Percentiles rank a stretch among this genome's conserved stretches.
Conservation (phyloP, 306 rosid species). For the Dicorynia guianensis region DNA sequence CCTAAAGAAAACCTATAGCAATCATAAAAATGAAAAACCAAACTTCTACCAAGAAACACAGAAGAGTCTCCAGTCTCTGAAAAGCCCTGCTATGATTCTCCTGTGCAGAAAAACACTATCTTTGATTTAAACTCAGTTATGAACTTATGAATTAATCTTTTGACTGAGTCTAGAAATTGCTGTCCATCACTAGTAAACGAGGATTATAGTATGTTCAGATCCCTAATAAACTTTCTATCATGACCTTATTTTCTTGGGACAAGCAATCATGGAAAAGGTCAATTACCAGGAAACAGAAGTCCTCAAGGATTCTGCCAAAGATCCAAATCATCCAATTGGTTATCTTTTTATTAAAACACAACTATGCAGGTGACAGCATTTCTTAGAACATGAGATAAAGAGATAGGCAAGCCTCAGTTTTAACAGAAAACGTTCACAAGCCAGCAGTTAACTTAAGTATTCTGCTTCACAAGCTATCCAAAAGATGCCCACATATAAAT, state of each 20-base stretch:
- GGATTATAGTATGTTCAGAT: neutral
- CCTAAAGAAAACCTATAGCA: neutral
- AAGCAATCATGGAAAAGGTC: neutral
- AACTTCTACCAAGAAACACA: neutral
- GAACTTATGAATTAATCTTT: neutral
- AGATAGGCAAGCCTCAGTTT: neutral
- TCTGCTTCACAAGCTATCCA: too few relatives aligned
- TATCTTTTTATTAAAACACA: constrained; percentile 4
- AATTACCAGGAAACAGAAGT: neutral
- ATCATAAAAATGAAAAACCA: constrained; percentile 1
- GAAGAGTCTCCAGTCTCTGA: neutral
- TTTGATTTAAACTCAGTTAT: neutral
- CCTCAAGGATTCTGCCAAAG: constrained; percentile 6
- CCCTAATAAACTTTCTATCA: neutral
- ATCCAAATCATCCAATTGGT: constrained; percentile 7
- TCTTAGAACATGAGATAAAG: neutral
- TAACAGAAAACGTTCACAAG: neutral
- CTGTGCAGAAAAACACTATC: neutral
- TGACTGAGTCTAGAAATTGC: neutral
- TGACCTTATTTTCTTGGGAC: neutral
- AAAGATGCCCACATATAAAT: too few relatives aligned
- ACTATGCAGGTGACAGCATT: neutral
- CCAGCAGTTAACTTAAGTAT: too few relatives aligned
- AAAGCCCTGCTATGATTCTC: neutral
- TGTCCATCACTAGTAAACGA: neutral